Base-by-base conservation (phyloP, 495 filamentous ascomycete species). In the Filosporella fistucella region DNA sequence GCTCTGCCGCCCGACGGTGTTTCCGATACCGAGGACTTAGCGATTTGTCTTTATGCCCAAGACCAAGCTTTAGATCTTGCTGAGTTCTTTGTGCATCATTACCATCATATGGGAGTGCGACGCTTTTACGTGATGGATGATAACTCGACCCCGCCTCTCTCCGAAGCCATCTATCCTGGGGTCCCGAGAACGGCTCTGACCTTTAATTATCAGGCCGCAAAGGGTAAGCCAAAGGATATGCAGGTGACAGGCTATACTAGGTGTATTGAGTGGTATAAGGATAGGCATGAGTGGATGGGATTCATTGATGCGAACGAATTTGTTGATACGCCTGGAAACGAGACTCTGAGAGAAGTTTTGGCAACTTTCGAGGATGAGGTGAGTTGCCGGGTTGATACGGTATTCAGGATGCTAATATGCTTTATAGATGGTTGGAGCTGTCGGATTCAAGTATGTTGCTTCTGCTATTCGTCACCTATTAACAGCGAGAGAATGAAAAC, bases 81-180 rank as follows among this genome's bases (percentile, higher is more conserved):
- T 2, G 57, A 62, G 18, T 59, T 55, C 26, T 47, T 62, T 7
- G 36, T 32, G 12, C 57, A 62, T 29, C 57, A 62, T 30, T 62
- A 62, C 28, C 45, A 57, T 32, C 59, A 62, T 34, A 37, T 54
- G 18, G 59, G 59, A 17, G 53, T 62, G 42, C 35, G 44, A 17
- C 49, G 59, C 9, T 60, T 62, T 25, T 62, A 62, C 32, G 46
- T 62, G 32, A 56, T 59, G 56, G 59, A 62, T 26, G 57, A 62
- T 38, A 50, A 57, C 16, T 56, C 56, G 42, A 20, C 39, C 8
- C 53, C 57, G 28, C 47, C 49, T 20, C 42, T 62, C 29, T 51
- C 45, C 12, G 26, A n/a, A 11, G 41, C 18, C 11, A 32, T 40
- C 12, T 29, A 57, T 21, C 45, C 35, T 25, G 54, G 54, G 9